A percentile compares a stretch with the other conserved stretches of the same genome.
phyloP scores from a whole-genome alignment of 2,329 filamentous ascomycete species.

The Ophiostoma ips region DNA sequence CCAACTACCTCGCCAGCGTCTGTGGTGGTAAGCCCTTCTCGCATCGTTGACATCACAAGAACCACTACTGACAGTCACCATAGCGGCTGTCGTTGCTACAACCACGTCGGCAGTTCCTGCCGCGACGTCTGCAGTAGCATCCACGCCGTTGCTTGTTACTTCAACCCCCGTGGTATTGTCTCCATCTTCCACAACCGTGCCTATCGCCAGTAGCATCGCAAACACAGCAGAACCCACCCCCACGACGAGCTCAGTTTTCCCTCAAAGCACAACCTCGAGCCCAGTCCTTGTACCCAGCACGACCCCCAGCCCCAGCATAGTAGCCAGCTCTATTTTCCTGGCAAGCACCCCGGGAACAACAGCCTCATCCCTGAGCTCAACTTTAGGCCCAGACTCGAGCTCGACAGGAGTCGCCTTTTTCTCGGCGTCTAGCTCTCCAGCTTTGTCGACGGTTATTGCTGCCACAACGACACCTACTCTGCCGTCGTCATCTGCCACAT shows the following conservation, averaged over 20 bases:
- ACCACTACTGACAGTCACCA: background rate
- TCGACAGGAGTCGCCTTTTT: background rate
- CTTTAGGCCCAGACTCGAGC: background rate
- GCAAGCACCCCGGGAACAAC: background rate
- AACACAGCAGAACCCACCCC: background rate
- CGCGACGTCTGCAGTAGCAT: background rate
- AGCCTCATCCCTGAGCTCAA: background rate
- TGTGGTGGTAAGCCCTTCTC: constrained; percentile 13
- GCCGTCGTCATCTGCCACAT: background rate
- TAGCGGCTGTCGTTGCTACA: background rate
- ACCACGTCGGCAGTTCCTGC: background rate
- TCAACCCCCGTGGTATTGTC: background rate
- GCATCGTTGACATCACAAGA: no score
- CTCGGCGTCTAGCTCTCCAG: background rate
- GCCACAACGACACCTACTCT: background rate
- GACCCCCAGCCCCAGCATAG: no score
- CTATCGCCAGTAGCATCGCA: background rate
- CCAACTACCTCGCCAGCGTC: constrained; percentile 11
- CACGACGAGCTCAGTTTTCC: background rate
- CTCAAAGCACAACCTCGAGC: background rate
- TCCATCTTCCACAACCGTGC: background rate
- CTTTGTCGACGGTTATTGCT: background rate
- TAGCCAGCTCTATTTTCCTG: background rate
- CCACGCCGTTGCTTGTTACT: background rate
- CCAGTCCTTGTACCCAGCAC: background rate